phyloP scores from a whole-genome alignment of 305 asterid species.

The Plantago coronopus region DNA sequence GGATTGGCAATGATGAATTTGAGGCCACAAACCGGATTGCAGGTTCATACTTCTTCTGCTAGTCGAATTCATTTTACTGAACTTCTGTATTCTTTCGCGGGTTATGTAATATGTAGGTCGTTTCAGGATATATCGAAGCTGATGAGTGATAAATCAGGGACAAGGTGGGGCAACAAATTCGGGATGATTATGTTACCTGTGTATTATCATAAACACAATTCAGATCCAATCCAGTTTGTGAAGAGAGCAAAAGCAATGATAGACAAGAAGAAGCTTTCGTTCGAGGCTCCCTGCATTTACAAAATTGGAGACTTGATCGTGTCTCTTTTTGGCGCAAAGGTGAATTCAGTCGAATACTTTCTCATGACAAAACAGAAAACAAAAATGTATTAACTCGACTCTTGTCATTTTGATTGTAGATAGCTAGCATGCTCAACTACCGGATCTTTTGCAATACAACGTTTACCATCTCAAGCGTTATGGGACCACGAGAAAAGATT shows the following conservation, averaged over 20 bases:
- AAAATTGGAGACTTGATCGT: conserved; percentile 38
- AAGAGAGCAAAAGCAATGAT: conserved; percentile 64
- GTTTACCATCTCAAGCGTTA: conserved; percentile 46
- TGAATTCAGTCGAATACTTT: conserved; percentile 12
- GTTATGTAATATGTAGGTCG: neutral
- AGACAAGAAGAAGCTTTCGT: conserved; percentile 75
- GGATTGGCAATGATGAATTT: conserved; percentile 76
- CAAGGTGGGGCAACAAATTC: conserved; percentile 67
- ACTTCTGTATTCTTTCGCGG: neutral
- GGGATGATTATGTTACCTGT: conserved; percentile 65
- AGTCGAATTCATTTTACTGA: neutral
- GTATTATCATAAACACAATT: conserved; percentile 34
- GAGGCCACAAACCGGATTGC: conserved; percentile 63
- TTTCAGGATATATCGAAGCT: conserved; percentile 50
- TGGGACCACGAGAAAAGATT: conserved; percentile 51
- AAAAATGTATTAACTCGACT: neutral
- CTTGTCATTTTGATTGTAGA: conserved; percentile 17
- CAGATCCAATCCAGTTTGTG: conserved; percentile 52
- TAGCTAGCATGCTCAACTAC: conserved; percentile 39
- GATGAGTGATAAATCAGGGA: conserved; percentile 31
- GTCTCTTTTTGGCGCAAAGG: conserved; percentile 65
- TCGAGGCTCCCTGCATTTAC: conserved; percentile 63
- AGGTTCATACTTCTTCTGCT: conserved; percentile 31
- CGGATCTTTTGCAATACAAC: conserved; percentile 48
- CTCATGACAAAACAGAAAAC: neutral